Conservation (phyloP, 1,284 basidiomycete species). For the Sphaerobolus stellatus region DNA sequence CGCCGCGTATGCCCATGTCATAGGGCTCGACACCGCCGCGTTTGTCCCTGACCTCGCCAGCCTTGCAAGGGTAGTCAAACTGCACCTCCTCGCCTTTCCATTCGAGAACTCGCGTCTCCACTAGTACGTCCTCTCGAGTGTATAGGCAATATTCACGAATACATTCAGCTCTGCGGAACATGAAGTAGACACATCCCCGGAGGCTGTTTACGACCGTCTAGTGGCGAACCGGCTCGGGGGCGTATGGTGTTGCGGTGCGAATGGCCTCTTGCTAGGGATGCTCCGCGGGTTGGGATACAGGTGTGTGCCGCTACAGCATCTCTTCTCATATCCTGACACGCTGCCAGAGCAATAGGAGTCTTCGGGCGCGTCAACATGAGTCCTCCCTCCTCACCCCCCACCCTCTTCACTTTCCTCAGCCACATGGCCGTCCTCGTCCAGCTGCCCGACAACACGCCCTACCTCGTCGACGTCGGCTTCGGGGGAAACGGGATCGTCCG, state of each 20-base stretch:
- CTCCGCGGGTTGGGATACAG: slow-evolving; percentile 39
- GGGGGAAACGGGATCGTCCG: slow-evolving; percentile 30
- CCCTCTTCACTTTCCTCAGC: slow-evolving; percentile 21
- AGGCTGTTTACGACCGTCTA: slow-evolving; percentile 30
- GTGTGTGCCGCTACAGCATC: slow-evolving; percentile 16
- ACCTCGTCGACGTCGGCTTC: slow-evolving; percentile 40
- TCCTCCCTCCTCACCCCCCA: slow-evolving; percentile 1
- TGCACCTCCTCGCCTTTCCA: slow-evolving; percentile 16
- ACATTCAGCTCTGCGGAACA: slow-evolving; percentile 30
- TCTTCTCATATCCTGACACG: neutral
- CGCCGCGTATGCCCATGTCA: neutral
- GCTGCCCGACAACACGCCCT: slow-evolving; percentile 24
- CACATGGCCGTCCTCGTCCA: slow-evolving; percentile 43
- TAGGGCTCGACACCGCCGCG: slow-evolving; percentile 3
- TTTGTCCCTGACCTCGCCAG: slow-evolving; percentile 14
- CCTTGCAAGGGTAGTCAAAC: slow-evolving; percentile 11
- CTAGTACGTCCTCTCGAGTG: slow-evolving; percentile 14
- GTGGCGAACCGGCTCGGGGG: slow-evolving; percentile 27
- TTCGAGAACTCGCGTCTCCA: slow-evolving; percentile 19
- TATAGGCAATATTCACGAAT: neutral
- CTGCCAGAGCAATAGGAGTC: slow-evolving; percentile 27
- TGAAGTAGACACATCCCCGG: slow-evolving; percentile 31
- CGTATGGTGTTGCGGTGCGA: slow-evolving; percentile 41
- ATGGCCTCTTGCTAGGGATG: slow-evolving; percentile 35
- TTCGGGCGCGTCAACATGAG: slow-evolving; percentile 31